These are phyloP conservation scores for Chlamydomonas incerta DNA, from an alignment of 139 green algal genomes.

Conservation along the genomic window DNA sequence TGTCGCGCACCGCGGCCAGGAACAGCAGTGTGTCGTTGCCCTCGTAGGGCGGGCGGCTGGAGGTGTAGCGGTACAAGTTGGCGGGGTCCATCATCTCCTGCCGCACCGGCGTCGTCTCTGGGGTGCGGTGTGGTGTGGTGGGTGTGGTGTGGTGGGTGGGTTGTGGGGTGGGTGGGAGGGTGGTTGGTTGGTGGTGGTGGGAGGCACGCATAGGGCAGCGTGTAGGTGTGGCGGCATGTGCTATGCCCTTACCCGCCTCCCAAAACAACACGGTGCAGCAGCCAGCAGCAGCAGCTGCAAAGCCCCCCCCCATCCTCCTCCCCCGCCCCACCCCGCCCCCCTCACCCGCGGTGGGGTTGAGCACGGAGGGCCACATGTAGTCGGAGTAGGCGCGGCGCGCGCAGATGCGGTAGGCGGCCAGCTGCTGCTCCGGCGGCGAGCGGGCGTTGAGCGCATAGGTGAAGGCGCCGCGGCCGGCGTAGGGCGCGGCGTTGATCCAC, in stretches of 20 bases:
- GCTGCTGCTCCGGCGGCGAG: background rate
- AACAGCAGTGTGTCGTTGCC: constrained; percentile 7
- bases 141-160: no score
- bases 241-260: no score
- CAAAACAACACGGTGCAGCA: no score
- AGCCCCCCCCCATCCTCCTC: background rate
- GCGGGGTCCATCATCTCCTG: constrained; percentile 24
- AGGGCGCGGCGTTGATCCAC: constrained; percentile 27
- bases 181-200: no score
- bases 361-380: constrained; percentile 27
- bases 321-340: no score
- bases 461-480: constrained; percentile 31
- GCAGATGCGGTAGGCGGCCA: constrained; percentile 29
- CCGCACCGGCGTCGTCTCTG: constrained; percentile 34
- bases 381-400: constrained; percentile 10
- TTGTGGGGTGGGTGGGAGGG: no score
- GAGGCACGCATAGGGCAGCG: no score
- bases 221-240: no score
- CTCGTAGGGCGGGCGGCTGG: constrained; percentile 1
- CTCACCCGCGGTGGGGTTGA: constrained; percentile 2
- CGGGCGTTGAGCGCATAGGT: constrained; percentile 29
- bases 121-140: no score
- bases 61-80: constrained; percentile 16
- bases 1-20: background rate
- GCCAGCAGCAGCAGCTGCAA: no score